Percentiles rank a stretch among this genome's conserved stretches.
These are phyloP conservation scores for Oryza rufipogon DNA, from an alignment of 176 grass and related monocot genomes.

Conservation along the genomic window DNA sequence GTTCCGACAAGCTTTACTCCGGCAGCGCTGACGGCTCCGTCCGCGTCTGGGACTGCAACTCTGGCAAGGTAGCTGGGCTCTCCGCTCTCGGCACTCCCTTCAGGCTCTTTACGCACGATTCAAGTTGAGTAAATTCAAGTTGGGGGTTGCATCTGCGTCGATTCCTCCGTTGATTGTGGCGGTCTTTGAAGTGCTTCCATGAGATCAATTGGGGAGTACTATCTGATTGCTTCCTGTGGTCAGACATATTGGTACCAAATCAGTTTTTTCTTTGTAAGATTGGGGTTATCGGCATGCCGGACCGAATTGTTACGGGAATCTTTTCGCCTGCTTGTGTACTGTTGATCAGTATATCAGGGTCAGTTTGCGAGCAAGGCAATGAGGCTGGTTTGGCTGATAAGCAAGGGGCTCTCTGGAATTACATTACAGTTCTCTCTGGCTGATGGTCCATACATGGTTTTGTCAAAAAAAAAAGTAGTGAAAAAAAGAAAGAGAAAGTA, in stretches of 20 bases:
- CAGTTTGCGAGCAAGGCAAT: not conserved
- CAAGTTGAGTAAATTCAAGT: constrained; percentile 8
- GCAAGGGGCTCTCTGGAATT: constrained; percentile 27
- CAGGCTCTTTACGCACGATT: constrained; percentile 9
- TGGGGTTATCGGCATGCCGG: not conserved
- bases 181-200: not conserved
- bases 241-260: not conserved
- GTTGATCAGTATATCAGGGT: constrained; percentile 25
- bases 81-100: constrained; percentile 29
- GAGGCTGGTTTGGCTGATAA: constrained; percentile 1
- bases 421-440: not conserved
- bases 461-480: constrained; percentile 23
- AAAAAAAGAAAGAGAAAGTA: not conserved
- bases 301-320: not conserved
- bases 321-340: not conserved
- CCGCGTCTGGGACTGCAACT: constrained; percentile 45
- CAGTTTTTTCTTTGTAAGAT: not conserved
- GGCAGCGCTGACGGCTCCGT: constrained; percentile 47
- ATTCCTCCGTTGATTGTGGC: not conserved
- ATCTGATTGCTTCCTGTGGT: not conserved
- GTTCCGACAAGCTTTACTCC: constrained; percentile 51
- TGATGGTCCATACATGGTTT: not conserved
- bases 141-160: not conserved
- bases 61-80: constrained; percentile 50
- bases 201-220: constrained; percentile 5